These are phyloP conservation scores for Tricholoma hemisulphureum DNA, from an alignment of 768 basidiomycete genomes.

Conservation along the genomic window DNA sequence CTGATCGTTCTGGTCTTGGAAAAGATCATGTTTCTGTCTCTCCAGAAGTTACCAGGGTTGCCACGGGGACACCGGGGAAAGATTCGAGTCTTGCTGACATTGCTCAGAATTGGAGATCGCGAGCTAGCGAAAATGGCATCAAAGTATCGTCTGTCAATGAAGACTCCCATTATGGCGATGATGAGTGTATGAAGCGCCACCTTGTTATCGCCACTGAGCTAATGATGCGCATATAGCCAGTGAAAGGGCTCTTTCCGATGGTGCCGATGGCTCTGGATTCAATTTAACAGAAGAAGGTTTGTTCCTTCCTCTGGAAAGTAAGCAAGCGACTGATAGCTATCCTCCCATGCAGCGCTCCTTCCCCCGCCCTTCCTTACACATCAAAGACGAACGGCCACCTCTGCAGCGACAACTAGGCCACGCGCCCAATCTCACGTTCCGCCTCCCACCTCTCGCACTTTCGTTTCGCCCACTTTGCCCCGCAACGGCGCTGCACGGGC, in stretches of 20 bases:
- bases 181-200: constrained; percentile 42
- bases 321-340: constrained; percentile 16
- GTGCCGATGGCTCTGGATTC: constrained; percentile 45
- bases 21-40: constrained; percentile 46
- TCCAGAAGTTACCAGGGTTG: constrained; percentile 38
- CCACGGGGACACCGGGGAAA: constrained; percentile 21
- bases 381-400: constrained; percentile 24
- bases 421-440: constrained; percentile 59
- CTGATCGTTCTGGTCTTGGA: constrained; percentile 43
- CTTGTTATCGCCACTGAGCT: constrained; percentile 17
- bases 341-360: constrained; percentile 47
- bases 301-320: constrained; percentile 8
- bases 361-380: constrained; percentile 58
- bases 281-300: constrained; percentile 51
- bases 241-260: constrained; percentile 48
- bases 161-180: constrained; percentile 44
- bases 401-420: constrained; percentile 42
- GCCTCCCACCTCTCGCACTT: constrained; percentile 29
- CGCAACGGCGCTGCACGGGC: constrained; percentile 19
- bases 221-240: constrained; percentile 51
- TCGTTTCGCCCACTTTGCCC: constrained; percentile 38
- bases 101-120: constrained; percentile 68
- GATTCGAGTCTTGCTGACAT: constrained; percentile 58
- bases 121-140: constrained; percentile 71
- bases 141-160: constrained; percentile 56